Base-by-base conservation (phyloP, 768 basidiomycete species). In the Fomitopsis pulvina region DNA sequence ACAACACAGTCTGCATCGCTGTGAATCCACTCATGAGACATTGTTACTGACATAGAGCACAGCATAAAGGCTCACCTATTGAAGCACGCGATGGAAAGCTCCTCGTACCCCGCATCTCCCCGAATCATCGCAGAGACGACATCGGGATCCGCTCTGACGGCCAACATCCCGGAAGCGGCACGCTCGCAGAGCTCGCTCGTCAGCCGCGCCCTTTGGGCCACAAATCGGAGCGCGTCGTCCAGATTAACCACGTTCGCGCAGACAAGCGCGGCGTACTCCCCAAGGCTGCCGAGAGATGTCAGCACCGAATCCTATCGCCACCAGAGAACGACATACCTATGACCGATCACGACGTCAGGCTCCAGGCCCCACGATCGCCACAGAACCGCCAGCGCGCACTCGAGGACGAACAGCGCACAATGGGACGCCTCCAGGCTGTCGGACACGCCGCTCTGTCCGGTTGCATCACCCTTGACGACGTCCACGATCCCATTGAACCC, bases 201-300 rank as follows among this genome's bases (percentile, higher is more conserved):
- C 12, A 83, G 64, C n/a, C 73, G 72, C 6, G 76, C 80, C 38
- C 85, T 72, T 38, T 66, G 67, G 2, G 79, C 81, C 34, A 87
- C 73, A 22, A 87, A 61, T 3, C 66, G 62, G 12, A 89, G 68
- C 2, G 80, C 84, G 14, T 76, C 77, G 52, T 76, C 67, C 16
- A 87, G 64, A 0, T 71, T 69, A 12, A 89, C 57, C 1, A 85
- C 78, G 0, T 71, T 76, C 0, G 85, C 79, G n/a, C 73, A 66
- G 16, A 81, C 80, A 34, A 88, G 73, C 9, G 83, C 86, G 7
- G 79, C 80, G 48, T 85, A 88, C 68, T 89, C 87, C 34, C 87
- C 87, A 16, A 89, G 71, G 62, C 87, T 89, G 52, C n/a, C 40
- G 28, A 26, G 48, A 18, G 18, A 22, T 18, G 45, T 39, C 43